A percentile compares a stretch with the other conserved stretches of the same genome.
Conservation (phyloP, 495 filamentous ascomycete species). For the Saxispiralis lemnorum region DNA sequence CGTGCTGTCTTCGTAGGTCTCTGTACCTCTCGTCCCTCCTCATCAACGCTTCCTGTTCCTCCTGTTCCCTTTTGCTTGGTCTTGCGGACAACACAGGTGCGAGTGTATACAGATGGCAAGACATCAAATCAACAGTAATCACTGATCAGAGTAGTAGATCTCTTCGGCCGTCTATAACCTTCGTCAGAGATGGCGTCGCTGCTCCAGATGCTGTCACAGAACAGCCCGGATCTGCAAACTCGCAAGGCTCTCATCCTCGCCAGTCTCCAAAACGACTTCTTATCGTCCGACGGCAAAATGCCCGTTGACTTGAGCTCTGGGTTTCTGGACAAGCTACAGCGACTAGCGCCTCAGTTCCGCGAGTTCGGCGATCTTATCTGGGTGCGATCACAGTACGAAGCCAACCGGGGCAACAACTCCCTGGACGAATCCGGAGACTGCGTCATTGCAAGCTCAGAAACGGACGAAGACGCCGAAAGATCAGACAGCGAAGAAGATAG, state of each 20-base stretch:
- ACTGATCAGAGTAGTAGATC: too few relatives aligned
- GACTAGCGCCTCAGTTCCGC: conserved; percentile 57
- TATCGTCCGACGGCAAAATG: conserved; percentile 50
- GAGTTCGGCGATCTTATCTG: conserved; percentile 68
- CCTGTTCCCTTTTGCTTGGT: too few relatives aligned
- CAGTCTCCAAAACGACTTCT: conserved; percentile 85
- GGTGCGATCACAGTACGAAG: conserved; percentile 62
- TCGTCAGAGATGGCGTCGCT: conserved; percentile 12
- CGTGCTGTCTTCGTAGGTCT: too few relatives aligned
- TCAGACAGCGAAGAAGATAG: too few relatives aligned
- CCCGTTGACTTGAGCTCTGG: conserved; percentile 44
- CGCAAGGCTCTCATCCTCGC: conserved; percentile 70
- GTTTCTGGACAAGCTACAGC: conserved; percentile 48
- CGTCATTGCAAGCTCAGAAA: conserved; percentile 21
- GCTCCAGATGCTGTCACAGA: conserved; percentile 22
- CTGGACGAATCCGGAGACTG: conserved; percentile 26
- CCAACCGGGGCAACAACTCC: conserved; percentile 35
- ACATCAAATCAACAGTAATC: too few relatives aligned
- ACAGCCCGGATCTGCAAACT: conserved; percentile 40
- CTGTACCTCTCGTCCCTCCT: too few relatives aligned
- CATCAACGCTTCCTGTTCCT: too few relatives aligned
- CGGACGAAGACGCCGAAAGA: neutral
- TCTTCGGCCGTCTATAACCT: too few relatives aligned
- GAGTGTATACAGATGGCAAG: too few relatives aligned
- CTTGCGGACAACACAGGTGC: too few relatives aligned